A percentile compares a stretch with the other conserved stretches of the same genome.
Conservation (phyloP, 2,329 filamentous ascomycete species). For the Nemania sp. region DNA sequence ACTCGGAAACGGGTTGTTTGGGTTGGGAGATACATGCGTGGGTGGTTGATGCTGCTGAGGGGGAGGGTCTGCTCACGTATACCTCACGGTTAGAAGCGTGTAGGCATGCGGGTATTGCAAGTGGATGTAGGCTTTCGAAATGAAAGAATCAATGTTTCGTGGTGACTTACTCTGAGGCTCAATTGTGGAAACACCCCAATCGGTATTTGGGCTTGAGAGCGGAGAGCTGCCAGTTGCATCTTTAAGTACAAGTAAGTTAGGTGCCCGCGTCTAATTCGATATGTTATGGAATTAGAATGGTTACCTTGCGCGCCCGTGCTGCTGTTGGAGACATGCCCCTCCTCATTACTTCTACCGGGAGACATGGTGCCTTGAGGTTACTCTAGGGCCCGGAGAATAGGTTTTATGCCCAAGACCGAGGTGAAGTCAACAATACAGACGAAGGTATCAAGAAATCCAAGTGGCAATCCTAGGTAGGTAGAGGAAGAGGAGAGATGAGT, state of each 20-base stretch:
- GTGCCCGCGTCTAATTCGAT: not conserved
- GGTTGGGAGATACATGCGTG: not conserved
- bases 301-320: not conserved
- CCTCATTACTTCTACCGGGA: not conserved
- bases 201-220: too few relatives aligned
- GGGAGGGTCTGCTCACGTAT: not conserved
- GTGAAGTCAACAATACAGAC: not conserved
- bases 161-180: not conserved
- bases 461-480: not conserved
- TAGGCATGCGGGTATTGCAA: not conserved
- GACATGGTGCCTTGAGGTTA: conserved; percentile 12
- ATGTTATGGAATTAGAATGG: not conserved
- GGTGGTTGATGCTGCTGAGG: not conserved
- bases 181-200: not conserved
- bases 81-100: not conserved
- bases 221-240: not conserved
- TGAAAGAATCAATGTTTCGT: not conserved
- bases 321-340: not conserved
- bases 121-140: not conserved
- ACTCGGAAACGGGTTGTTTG: not conserved
- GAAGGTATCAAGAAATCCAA: not conserved
- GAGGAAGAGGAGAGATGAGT: not conserved
- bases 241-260: not conserved
- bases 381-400: not conserved
- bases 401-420: not conserved